Evolutionary conservation across 192 early-diverging fungal species (phyloP).

Genomic region (Coemansia umbellata): DNA sequence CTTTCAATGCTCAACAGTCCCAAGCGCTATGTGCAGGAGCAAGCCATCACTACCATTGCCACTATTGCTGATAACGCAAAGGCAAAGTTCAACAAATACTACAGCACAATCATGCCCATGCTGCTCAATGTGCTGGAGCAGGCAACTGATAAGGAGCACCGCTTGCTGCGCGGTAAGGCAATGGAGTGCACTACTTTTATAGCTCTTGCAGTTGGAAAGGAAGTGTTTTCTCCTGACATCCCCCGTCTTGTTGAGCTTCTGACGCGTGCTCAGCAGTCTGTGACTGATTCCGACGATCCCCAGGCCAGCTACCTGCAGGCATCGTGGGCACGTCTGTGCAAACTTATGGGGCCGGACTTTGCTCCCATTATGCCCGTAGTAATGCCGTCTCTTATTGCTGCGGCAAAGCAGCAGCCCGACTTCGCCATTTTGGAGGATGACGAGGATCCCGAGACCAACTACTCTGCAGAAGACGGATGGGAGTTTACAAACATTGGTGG

Average conservation of each 20-base stretch:
- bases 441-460: conserved; percentile 82
- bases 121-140: conserved; percentile 83
- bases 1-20: conserved; percentile 76
- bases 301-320: conserved; percentile 88
- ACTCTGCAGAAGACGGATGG: conserved; percentile 97
- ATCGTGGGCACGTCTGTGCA: conserved; percentile 97
- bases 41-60: conserved; percentile 97
- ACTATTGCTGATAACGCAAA: conserved; percentile 95
- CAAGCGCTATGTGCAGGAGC: conserved; percentile 96
- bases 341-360: conserved; percentile 91
- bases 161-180: conserved; percentile 90
- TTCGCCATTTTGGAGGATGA: conserved; percentile 81
- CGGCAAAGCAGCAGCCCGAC: conserved; percentile 89
- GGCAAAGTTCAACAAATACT: conserved; percentile 87
- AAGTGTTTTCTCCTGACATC: conserved; percentile 78
- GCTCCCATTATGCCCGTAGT: conserved; percentile 87
- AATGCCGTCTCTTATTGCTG: conserved; percentile 84
- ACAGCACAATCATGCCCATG: conserved; percentile 92
- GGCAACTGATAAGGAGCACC: conserved; percentile 82
- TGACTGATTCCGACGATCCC: conserved; percentile 89
- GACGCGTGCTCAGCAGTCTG: conserved; percentile 70
- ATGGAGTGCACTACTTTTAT: conserved; percentile 97
- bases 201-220: conserved; percentile 89
- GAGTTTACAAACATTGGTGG: conserved; percentile 89
- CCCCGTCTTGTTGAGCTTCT: conserved; percentile 78